Evolutionary conservation across 768 basidiomycete genomes (phyloP).

Genomic region (Calocybe indica): DNA sequence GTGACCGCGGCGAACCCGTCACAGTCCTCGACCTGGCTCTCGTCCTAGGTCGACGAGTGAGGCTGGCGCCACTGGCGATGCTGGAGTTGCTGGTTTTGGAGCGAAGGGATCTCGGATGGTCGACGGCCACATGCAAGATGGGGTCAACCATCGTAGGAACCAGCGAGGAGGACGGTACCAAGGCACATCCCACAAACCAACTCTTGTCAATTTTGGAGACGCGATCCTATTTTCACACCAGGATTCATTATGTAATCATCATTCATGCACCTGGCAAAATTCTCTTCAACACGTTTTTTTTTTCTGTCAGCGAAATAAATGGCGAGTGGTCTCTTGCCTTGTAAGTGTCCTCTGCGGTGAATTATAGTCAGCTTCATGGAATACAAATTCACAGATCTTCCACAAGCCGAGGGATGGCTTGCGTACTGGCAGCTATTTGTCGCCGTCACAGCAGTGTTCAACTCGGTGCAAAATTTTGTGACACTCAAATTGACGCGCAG

Average conservation of each 20-base stretch:
- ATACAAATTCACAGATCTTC: conserved; percentile 43
- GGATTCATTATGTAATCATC: conserved; percentile 2
- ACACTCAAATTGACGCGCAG: conserved; percentile 73
- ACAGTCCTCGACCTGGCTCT: conserved; percentile 51
- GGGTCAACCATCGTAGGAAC: conserved; percentile 18
- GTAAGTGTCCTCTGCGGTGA: conserved; percentile 4
- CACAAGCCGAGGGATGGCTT: conserved; percentile 62
- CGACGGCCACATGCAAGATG: too few species aligned
- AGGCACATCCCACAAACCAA: conserved; percentile 8
- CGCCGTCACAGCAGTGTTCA: conserved; percentile 74
- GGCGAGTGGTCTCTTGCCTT: conserved; percentile 1
- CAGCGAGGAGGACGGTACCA: conserved; percentile 10
- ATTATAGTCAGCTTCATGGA: not conserved
- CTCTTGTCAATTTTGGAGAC: conserved; percentile 6
- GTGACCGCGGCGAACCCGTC: conserved; percentile 23
- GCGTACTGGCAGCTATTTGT: conserved; percentile 88
- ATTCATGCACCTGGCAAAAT: not conserved
- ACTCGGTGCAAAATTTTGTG: conserved; percentile 76
- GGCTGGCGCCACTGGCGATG: conserved; percentile 41
- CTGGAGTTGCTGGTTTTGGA: conserved; percentile 47
- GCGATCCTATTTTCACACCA: conserved; percentile 2
- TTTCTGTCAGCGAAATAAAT: not conserved
- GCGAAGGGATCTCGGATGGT: conserved; percentile 26
- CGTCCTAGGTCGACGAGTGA: conserved; percentile 47
- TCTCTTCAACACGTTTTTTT: not conserved